phyloP scores from a whole-genome alignment of 768 basidiomycete genomes.

The Fomitopsis pulvina region DNA sequence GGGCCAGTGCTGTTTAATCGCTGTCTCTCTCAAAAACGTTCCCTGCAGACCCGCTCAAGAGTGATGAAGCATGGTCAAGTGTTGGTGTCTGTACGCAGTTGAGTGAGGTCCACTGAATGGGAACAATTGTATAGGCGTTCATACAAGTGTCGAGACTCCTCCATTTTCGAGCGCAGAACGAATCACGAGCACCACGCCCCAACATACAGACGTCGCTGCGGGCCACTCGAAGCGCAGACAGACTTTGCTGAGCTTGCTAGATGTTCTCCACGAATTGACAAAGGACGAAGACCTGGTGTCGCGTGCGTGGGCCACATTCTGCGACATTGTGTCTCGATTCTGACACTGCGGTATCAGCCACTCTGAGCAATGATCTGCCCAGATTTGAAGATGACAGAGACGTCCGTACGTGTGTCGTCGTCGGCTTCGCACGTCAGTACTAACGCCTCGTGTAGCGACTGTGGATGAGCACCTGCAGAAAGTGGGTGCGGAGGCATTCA shows the following conservation, averaged over 20 bases:
- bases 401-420: slow-evolving; percentile 45
- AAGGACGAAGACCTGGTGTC: slow-evolving; percentile 29
- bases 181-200: too few species aligned
- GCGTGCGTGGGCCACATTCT: slow-evolving; percentile 19
- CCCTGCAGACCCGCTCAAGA: not conserved
- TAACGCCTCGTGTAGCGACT: slow-evolving; percentile 33
- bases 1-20: not conserved
- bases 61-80: slow-evolving; percentile 14
- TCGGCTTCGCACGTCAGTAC: not conserved
- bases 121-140: not conserved
- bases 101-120: not conserved
- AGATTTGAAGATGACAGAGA: slow-evolving; percentile 60
- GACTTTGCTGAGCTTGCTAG: slow-evolving; percentile 40
- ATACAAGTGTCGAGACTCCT: not conserved
- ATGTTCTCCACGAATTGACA: slow-evolving; percentile 38
- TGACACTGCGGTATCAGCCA: not conserved
- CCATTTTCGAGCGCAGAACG: not conserved
- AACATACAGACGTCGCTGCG: not conserved
- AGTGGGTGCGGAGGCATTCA: slow-evolving; percentile 58
- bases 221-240: slow-evolving; percentile 31
- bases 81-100: not conserved
- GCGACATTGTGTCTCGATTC: not conserved
- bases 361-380: slow-evolving; percentile 34
- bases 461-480: slow-evolving; percentile 67
- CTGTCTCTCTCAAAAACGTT: not conserved